Evolutionary conservation across 257 asterid genomes (phyloP).

Genomic region (Nemophila menziesii): DNA sequence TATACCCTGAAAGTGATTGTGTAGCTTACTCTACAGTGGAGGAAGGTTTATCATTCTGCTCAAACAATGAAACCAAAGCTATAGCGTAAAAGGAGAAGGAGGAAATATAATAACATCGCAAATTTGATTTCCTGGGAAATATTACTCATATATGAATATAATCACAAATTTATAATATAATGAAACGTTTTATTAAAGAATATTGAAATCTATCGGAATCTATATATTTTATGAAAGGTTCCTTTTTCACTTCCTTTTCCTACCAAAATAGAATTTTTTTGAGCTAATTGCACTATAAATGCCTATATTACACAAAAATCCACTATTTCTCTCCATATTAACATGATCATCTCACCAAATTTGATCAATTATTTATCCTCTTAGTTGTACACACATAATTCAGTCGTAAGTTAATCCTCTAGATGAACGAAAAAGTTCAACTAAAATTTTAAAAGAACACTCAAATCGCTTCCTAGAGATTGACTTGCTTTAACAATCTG

Average conservation of each 20-base stretch:
- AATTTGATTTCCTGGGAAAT: slow-evolving; percentile 2
- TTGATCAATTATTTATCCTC: too few relatives aligned
- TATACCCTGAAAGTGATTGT: slow-evolving; percentile 1
- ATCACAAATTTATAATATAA: background rate
- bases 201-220: slow-evolving; percentile 86
- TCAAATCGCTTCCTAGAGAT: too few relatives aligned
- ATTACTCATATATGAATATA: background rate
- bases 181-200: slow-evolving; percentile 70
- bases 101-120: slow-evolving; percentile 2
- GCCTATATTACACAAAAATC: too few relatives aligned
- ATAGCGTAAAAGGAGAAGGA: slow-evolving; percentile 11
- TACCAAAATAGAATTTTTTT: too few relatives aligned
- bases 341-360: too few relatives aligned
- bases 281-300: too few relatives aligned
- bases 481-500: too few relatives aligned
- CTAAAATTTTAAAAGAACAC: too few relatives aligned
- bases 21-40: slow-evolving; percentile 75
- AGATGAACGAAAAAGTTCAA: too few relatives aligned
- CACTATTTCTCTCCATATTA: too few relatives aligned
- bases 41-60: slow-evolving; percentile 90
- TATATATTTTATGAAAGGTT: slow-evolving; percentile 81
- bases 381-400: too few relatives aligned
- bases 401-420: too few relatives aligned
- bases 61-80: slow-evolving; percentile 86
- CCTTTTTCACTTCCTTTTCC: slow-evolving; percentile 97